phyloP scores from a whole-genome alignment of 768 basidiomycete species.

The Aureoboletus auriporus region DNA sequence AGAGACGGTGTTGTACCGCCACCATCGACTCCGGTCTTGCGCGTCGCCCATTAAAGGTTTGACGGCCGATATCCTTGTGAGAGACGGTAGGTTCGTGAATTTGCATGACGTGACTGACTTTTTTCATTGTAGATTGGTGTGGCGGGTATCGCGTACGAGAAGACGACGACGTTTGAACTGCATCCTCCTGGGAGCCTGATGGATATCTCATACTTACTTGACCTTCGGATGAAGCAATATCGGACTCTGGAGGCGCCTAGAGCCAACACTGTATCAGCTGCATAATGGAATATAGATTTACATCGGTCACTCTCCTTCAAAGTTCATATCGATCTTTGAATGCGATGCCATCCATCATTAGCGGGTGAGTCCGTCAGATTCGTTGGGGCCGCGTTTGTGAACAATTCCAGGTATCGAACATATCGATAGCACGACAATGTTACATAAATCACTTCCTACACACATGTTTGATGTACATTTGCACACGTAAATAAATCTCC shows the following conservation, averaged over 20 bases:
- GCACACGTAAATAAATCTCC: not conserved
- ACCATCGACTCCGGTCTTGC: constrained; percentile 78
- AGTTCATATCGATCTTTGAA: too few species aligned
- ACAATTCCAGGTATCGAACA: not conserved
- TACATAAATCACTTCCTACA: not conserved
- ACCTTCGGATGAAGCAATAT: constrained; percentile 25
- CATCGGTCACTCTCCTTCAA: too few species aligned
- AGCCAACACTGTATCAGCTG: not conserved
- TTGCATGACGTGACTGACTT: not conserved
- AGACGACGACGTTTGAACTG: constrained; percentile 47
- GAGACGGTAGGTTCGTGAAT: constrained; percentile 15
- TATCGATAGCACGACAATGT: not conserved
- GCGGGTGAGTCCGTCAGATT: too few species aligned
- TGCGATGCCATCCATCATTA: too few species aligned
- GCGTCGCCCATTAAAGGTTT: constrained; percentile 83
- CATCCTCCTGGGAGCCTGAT: constrained; percentile 50
- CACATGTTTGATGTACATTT: not conserved
- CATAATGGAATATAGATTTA: constrained; percentile 4
- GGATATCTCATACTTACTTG: constrained; percentile 25
- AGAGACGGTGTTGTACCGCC: constrained; percentile 57
- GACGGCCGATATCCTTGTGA: constrained; percentile 77
- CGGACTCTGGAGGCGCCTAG: constrained; percentile 5
- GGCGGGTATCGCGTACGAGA: constrained; percentile 63
- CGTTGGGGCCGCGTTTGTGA: too few species aligned
- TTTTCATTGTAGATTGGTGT: constrained; percentile 28